phyloP scores from a whole-genome alignment of 805 yeast species.

The Candida corydali region DNA sequence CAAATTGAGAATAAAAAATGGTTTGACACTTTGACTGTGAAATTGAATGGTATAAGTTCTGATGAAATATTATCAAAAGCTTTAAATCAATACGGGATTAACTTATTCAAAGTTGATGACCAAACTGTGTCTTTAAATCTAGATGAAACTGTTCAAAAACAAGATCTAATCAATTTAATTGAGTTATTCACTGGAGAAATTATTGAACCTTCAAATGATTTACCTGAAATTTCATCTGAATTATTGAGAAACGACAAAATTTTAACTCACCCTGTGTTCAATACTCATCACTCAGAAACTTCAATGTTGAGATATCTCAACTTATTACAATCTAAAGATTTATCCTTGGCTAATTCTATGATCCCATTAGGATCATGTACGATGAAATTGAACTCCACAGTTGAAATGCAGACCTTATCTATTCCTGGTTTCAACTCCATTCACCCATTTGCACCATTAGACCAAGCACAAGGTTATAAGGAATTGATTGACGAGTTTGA shows the following conservation, averaged over 20 bases:
- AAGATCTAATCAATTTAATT: constrained; percentile 56
- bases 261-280: constrained; percentile 74
- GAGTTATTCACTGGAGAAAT: constrained; percentile 52
- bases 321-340: constrained; percentile 76
- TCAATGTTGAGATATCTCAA: constrained; percentile 90
- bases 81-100: constrained; percentile 59
- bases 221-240: constrained; percentile 50
- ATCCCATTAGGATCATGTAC: constrained; percentile 97
- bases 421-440: constrained; percentile 89
- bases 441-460: constrained; percentile 89
- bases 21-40: constrained; percentile 85
- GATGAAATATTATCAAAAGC: constrained; percentile 58
- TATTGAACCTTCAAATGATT: constrained; percentile 16
- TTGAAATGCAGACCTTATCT: constrained; percentile 89
- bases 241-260: constrained; percentile 55
- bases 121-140: constrained; percentile 68
- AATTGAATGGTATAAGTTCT: constrained; percentile 47
- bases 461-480: constrained; percentile 85
- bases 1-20: constrained; percentile 54
- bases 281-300: constrained; percentile 88
- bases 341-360: constrained; percentile 94
- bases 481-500: constrained; percentile 75
- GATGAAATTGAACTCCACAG: constrained; percentile 94
- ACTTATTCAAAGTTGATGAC: constrained; percentile 64
- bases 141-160: constrained; percentile 78